A percentile compares a stretch with the other conserved stretches of the same genome.
These are phyloP conservation scores for Mrakia blollopis DNA, from an alignment of 768 basidiomycete species.

Conservation along the genomic window DNA sequence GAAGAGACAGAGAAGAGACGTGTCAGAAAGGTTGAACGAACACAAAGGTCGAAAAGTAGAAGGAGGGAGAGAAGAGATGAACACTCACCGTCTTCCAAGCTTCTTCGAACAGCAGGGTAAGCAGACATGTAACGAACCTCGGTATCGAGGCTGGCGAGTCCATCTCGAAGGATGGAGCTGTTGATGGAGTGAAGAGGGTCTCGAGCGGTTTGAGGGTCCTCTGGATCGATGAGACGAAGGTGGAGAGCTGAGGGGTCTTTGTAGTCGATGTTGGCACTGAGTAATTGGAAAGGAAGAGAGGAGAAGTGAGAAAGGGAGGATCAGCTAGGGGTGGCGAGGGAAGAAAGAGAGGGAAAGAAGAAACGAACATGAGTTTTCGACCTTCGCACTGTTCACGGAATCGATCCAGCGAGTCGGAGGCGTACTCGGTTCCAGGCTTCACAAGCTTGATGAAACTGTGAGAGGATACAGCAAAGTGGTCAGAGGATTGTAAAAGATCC, in stretches of 20 bases:
- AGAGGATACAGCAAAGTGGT: neutral
- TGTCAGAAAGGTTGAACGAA: neutral
- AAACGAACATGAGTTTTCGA: conserved; percentile 36
- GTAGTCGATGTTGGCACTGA: conserved; percentile 78
- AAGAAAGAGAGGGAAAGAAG: neutral
- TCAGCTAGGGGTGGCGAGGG: neutral
- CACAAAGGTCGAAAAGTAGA: no score
- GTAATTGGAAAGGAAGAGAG: neutral
- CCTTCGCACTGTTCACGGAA: conserved; percentile 75
- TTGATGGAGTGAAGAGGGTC: conserved; percentile 79
- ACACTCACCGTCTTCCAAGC: conserved; percentile 57
- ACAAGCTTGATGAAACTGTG: conserved; percentile 79
- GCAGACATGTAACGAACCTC: conserved; percentile 64
- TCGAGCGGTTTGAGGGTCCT: conserved; percentile 60
- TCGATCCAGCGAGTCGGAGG: conserved; percentile 72
- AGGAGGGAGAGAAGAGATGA: no score
- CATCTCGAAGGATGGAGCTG: conserved; percentile 81
- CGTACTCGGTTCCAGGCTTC: conserved; percentile 77
- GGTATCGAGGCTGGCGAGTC: conserved; percentile 71
- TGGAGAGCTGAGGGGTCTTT: conserved; percentile 71
- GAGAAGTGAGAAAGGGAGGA: neutral
- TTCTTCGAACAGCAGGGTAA: conserved; percentile 64
- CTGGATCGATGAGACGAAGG: conserved; percentile 86
- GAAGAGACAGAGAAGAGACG: neutral
- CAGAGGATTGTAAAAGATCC: neutral